These are phyloP conservation scores for Gossypium davidsonii DNA, from an alignment of 441 rosid genomes.

Conservation along the genomic window DNA sequence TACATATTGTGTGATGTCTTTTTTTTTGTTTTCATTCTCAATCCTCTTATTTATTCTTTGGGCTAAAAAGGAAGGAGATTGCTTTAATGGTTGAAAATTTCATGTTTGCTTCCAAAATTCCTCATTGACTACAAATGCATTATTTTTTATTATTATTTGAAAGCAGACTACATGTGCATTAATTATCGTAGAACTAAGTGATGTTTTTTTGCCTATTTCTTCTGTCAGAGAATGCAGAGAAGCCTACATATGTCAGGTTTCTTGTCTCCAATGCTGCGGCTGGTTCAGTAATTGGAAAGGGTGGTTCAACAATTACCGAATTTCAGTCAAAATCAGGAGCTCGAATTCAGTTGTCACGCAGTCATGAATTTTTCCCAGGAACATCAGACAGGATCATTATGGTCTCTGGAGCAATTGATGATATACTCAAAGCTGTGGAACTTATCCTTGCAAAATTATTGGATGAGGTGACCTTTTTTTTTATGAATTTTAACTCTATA, in stretches of 20 bases:
- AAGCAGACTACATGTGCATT: too few relatives aligned
- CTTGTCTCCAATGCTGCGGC: slow-evolving; percentile 97
- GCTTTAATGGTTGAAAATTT: not conserved
- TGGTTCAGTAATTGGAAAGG: slow-evolving; percentile 98
- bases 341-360: slow-evolving; percentile 90
- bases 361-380: slow-evolving; percentile 84
- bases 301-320: slow-evolving; percentile 90
- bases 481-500: not conserved
- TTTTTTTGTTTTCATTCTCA: too few relatives aligned
- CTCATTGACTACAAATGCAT: not conserved
- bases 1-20: not conserved
- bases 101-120: not conserved
- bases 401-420: slow-evolving; percentile 78
- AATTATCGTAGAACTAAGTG: not conserved
- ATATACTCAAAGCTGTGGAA: slow-evolving; percentile 67
- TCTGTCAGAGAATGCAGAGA: slow-evolving; percentile 63
- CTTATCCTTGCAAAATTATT: slow-evolving; percentile 77
- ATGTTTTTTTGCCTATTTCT: not conserved
- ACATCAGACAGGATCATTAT: slow-evolving; percentile 86
- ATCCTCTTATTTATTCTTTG: not conserved
- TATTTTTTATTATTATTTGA: not conserved
- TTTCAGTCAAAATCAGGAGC: slow-evolving; percentile 91
- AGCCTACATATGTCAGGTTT: slow-evolving; percentile 70
- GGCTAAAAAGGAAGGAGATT: not conserved
- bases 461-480: slow-evolving; percentile 59